phyloP scores from a whole-genome alignment of 129 eudicot genomes.

The Saposhnikovia divaricata region DNA sequence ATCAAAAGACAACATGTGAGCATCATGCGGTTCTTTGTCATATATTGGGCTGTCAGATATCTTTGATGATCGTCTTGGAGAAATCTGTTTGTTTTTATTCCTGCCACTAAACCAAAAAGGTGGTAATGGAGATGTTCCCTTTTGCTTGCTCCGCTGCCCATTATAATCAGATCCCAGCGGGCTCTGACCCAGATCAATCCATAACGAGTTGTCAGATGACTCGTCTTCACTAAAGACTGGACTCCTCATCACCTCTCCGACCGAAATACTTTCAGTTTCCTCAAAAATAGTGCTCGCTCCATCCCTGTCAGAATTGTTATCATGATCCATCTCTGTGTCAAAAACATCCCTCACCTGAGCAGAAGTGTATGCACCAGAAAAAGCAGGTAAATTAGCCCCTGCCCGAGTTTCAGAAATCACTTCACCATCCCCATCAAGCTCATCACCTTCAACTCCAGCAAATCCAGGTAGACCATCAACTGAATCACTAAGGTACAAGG shows the following conservation, averaged over 20 bases:
- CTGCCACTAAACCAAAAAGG: conserved; percentile 80
- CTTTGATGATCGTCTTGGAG: conserved; percentile 61
- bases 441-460: conserved; percentile 54
- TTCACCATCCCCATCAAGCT: conserved; percentile 50
- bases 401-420: conserved; percentile 44
- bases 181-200: conserved; percentile 98
- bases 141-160: conserved; percentile 39
- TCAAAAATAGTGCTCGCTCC: conserved; percentile 90
- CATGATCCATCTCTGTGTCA: conserved; percentile 88
- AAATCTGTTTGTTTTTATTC: conserved; percentile 53
- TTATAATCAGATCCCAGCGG: conserved; percentile 64
- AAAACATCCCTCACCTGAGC: conserved; percentile 94
- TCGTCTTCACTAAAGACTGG: conserved; percentile 99
- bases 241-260: conserved; percentile 96
- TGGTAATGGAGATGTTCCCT: conserved; percentile 60
- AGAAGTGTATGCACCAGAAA: conserved; percentile 94
- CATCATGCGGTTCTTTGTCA: conserved; percentile 32
- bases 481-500: conserved; percentile 82
- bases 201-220: conserved; percentile 87
- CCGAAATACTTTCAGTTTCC: conserved; percentile 81
- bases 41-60: conserved; percentile 51
- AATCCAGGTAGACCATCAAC: conserved; percentile 80
- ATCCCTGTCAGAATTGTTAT: conserved; percentile 72
- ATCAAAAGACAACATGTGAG: conserved; percentile 75
- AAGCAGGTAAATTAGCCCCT: conserved; percentile 82